Conservation (phyloP, 768 basidiomycete genomes). For the Mycena venus region DNA sequence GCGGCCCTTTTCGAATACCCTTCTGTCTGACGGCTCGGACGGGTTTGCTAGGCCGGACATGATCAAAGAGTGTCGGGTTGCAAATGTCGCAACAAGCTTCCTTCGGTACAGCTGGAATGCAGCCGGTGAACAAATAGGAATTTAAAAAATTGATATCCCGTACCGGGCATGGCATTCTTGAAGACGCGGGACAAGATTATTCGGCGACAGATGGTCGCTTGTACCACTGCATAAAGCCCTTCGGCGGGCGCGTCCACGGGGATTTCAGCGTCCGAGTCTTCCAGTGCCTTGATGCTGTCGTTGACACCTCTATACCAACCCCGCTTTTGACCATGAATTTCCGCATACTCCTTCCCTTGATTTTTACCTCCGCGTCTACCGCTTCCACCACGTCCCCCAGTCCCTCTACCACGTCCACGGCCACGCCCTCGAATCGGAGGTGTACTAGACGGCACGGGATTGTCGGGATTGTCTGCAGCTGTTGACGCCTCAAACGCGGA, state of each 20-base stretch:
- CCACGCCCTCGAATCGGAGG: too few species aligned
- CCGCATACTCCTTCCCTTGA: background rate
- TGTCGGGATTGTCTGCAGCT: background rate
- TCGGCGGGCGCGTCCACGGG: background rate
- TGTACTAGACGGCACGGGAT: too few species aligned
- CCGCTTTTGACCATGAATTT: background rate
- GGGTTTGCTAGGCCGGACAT: background rate
- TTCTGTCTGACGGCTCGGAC: background rate
- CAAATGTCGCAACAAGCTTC: conserved; percentile 10
- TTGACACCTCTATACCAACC: background rate
- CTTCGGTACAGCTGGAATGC: background rate
- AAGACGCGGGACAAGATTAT: background rate
- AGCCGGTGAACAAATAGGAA: background rate
- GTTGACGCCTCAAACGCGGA: background rate
- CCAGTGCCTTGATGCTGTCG: too few species aligned
- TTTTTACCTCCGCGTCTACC: background rate
- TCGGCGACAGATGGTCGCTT: background rate
- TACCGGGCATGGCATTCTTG: background rate
- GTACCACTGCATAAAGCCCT: background rate
- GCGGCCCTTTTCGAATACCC: background rate
- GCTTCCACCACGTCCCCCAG: too few species aligned
- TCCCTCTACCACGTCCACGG: too few species aligned
- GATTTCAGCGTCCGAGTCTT: background rate
- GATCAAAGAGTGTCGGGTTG: conserved; percentile 1
- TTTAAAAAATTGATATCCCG: background rate